Percentiles rank a stretch among this genome's conserved stretches.
phyloP scores from a whole-genome alignment of 495 filamentous ascomycete genomes.

The Talaromyces trachyspermus region DNA sequence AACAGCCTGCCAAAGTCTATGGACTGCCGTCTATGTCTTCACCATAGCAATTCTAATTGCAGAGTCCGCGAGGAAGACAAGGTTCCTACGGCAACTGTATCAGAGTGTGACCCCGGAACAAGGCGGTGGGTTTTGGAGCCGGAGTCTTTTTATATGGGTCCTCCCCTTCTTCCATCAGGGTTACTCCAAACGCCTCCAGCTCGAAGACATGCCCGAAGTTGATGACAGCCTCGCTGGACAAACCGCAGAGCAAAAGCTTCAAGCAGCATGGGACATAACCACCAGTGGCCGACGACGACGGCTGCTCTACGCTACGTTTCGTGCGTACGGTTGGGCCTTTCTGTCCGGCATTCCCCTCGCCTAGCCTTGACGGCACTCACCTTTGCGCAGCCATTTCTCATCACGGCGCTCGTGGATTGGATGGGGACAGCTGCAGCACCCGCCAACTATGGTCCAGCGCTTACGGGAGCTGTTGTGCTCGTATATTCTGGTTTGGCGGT shows the following conservation, averaged over 20 bases:
- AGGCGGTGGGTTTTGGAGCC: conserved; percentile 44
- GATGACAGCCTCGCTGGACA: conserved; percentile 13
- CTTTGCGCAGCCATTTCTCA: conserved; percentile 57
- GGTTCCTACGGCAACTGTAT: conserved; percentile 32
- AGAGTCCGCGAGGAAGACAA: conserved; percentile 49
- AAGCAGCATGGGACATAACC: background rate
- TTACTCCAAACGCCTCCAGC: conserved; percentile 15
- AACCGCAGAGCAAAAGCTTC: background rate
- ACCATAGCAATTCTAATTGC: conserved; percentile 44
- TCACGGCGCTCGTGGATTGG: conserved; percentile 43
- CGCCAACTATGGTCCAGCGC: conserved; percentile 38
- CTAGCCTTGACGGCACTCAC: conserved; percentile 49
- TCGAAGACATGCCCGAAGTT: conserved; percentile 23
- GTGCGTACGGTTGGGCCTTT: conserved; percentile 39
- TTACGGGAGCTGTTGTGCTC: conserved; percentile 43
- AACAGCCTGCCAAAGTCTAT: conserved; percentile 24
- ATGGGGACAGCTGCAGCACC: conserved; percentile 31
- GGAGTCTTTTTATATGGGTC: conserved; percentile 51
- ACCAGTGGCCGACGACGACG: conserved; percentile 20
- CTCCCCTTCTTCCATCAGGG: conserved; percentile 41
- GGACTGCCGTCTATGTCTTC: conserved; percentile 32
- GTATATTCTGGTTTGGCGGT: conserved; percentile 46
- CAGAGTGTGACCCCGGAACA: conserved; percentile 34
- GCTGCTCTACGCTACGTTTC: conserved; percentile 38
- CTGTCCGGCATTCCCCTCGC: conserved; percentile 42